Conservation (phyloP, 768 basidiomycete genomes). For the Guyanaporus albipodus region DNA sequence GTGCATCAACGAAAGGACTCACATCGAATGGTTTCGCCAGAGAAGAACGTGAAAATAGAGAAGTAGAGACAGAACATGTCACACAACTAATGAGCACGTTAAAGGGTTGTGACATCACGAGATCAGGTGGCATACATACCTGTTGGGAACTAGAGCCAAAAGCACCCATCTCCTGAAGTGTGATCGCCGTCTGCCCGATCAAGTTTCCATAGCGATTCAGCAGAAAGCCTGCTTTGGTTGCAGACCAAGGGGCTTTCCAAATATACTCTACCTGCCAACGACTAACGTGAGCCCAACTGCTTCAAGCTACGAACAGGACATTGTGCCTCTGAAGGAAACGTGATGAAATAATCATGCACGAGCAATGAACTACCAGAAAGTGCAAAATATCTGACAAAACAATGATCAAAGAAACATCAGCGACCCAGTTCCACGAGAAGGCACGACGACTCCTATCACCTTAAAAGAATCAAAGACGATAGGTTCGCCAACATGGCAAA, state of each 20-base stretch:
- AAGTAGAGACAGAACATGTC: constrained; percentile 4
- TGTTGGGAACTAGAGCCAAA: neutral
- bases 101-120: too few species aligned
- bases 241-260: constrained; percentile 14
- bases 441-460: too few species aligned
- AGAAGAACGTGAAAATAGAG: constrained; percentile 5
- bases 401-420: neutral
- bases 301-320: too few species aligned
- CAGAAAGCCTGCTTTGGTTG: constrained; percentile 11
- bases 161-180: constrained; percentile 1
- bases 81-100: constrained; percentile 18
- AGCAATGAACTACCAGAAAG: constrained; percentile 3
- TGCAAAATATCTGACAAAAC: constrained; percentile 5
- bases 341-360: constrained; percentile 9
- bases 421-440: too few species aligned
- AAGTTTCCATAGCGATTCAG: constrained; percentile 16
- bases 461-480: too few species aligned
- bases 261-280: constrained; percentile 2
- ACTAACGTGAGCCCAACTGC: too few species aligned
- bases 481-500: too few species aligned
- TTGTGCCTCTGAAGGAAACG: constrained; percentile 11
- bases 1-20: too few species aligned
- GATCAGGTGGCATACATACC: too few species aligned
- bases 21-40: constrained; percentile 16
- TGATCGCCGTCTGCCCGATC: constrained; percentile 7